Conservation (phyloP, 2,329 filamentous ascomycete species). For the Scedosporium minutisporum region DNA sequence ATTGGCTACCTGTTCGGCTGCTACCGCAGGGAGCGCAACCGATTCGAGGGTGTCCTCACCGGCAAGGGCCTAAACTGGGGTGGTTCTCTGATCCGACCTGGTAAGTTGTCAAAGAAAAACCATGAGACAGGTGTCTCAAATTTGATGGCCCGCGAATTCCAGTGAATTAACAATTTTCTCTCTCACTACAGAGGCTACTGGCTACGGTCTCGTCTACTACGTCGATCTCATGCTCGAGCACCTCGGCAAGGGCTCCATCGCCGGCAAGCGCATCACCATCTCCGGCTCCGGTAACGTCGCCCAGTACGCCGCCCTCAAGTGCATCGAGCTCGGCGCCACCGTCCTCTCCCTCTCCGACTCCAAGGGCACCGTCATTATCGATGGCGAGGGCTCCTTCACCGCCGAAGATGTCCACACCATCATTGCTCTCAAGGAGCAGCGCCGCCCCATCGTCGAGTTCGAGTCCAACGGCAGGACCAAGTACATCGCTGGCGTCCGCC, state of each 20-base stretch:
- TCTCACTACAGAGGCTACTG: conserved; percentile 64
- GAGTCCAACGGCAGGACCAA: conserved; percentile 60
- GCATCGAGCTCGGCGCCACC: conserved; percentile 87
- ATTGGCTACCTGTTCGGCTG: conserved; percentile 92
- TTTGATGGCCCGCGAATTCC: background rate
- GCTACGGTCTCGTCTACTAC: conserved; percentile 94
- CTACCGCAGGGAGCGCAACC: conserved; percentile 80
- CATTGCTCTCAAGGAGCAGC: conserved; percentile 75
- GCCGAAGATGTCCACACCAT: conserved; percentile 72
- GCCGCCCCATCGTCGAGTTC: conserved; percentile 70
- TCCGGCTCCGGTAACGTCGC: conserved; percentile 97
- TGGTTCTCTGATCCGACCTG: conserved; percentile 81
- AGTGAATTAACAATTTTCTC: background rate
- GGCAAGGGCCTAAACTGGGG: conserved; percentile 93
- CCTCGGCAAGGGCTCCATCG: conserved; percentile 75
- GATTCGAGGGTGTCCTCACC: conserved; percentile 92
- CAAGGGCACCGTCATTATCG: conserved; percentile 72
- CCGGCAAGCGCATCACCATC: conserved; percentile 88
- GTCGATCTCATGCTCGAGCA: conserved; percentile 92
- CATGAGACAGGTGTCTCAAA: too few species aligned
- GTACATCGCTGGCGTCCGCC: conserved; percentile 79
- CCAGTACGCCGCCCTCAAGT: conserved; percentile 93
- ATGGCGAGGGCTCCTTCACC: conserved; percentile 61
- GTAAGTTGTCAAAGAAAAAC: conserved; percentile 17
- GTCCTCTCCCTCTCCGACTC: conserved; percentile 92